These are phyloP conservation scores for Xanthoconium stramineum DNA, from an alignment of 768 basidiomycete genomes.

Conservation along the genomic window DNA sequence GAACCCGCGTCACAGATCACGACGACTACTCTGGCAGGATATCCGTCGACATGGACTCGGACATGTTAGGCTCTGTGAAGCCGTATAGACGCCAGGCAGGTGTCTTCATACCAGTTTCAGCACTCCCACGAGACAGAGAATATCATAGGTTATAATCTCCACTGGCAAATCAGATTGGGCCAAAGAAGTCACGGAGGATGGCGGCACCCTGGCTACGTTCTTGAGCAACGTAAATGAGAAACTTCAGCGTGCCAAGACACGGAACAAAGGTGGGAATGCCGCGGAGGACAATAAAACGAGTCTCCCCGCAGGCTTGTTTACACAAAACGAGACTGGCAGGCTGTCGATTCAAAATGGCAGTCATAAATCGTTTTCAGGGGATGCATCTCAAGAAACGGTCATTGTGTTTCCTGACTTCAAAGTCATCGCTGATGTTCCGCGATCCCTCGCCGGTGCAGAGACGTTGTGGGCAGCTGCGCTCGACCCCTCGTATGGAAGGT, in stretches of 20 bases:
- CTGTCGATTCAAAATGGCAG: slow-evolving; percentile 83
- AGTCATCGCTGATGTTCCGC: slow-evolving; percentile 68
- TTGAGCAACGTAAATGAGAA: slow-evolving; percentile 31
- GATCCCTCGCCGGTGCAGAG: slow-evolving; percentile 61
- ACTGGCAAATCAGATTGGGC: slow-evolving; percentile 92
- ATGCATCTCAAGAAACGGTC: slow-evolving; percentile 66
- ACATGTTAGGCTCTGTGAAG: slow-evolving; percentile 83
- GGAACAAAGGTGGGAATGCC: not conserved
- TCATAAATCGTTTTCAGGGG: slow-evolving; percentile 63
- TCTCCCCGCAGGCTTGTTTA: slow-evolving; percentile 51
- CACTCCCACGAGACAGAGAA: not conserved
- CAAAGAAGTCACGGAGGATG: slow-evolving; percentile 68
- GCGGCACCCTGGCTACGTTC: slow-evolving; percentile 67
- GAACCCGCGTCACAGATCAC: slow-evolving; percentile 47
- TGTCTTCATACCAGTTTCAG: not conserved
- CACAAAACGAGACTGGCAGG: slow-evolving; percentile 48
- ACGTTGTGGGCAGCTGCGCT: slow-evolving; percentile 64
- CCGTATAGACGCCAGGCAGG: slow-evolving; percentile 79
- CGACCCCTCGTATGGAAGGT: slow-evolving; percentile 53
- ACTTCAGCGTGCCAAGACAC: slow-evolving; percentile 2
- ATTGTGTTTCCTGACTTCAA: slow-evolving; percentile 93
- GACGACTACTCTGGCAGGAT: slow-evolving; percentile 72
- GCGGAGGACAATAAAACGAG: slow-evolving; percentile 1
- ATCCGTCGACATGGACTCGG: slow-evolving; percentile 72
- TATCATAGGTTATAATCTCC: slow-evolving; percentile 73